A percentile compares a stretch with the other conserved stretches of the same genome.
Evolutionary conservation across 768 basidiomycete species (phyloP).

Genomic region (Roridomyces roridus): DNA sequence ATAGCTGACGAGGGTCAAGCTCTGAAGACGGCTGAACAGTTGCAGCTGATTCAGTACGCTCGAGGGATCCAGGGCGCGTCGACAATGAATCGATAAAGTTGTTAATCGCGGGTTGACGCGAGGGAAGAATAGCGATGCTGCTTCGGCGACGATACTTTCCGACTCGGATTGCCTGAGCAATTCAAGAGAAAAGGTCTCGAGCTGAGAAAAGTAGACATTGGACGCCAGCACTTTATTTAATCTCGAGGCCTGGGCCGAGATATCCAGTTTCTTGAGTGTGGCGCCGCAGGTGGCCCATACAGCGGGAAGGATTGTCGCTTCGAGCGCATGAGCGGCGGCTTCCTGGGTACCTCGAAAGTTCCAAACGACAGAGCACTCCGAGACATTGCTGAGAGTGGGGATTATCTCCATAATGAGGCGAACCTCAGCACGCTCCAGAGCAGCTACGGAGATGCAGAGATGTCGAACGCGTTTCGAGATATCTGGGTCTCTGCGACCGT

Average conservation of each 20-base stretch:
- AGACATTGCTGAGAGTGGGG: neutral
- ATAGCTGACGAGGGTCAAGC: neutral
- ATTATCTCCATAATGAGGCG: constrained; percentile 10
- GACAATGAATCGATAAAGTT: constrained; percentile 6
- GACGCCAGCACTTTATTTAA: constrained; percentile 12
- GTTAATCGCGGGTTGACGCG: constrained; percentile 7
- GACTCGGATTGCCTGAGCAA: constrained; percentile 3
- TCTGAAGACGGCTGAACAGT: neutral
- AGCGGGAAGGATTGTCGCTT: constrained; percentile 3
- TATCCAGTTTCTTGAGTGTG: neutral
- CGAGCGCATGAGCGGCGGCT: neutral
- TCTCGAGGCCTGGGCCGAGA: constrained; percentile 4
- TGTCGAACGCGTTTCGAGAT: constrained; percentile 11
- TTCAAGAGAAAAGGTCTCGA: constrained; percentile 11
- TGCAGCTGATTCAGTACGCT: constrained; percentile 8
- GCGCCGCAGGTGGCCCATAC: constrained; percentile 16
- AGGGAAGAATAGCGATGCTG: constrained; percentile 3
- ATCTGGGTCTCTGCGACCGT: constrained; percentile 4
- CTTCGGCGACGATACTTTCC: neutral
- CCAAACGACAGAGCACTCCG: constrained; percentile 16
- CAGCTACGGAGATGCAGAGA: constrained; percentile 4
- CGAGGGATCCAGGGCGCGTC: constrained; percentile 6
- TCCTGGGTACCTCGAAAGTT: neutral
- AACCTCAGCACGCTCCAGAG: neutral
- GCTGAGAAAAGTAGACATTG: neutral